Evolutionary conservation across 305 asterid species (phyloP).

Genomic region (Plantago lanceolata): DNA sequence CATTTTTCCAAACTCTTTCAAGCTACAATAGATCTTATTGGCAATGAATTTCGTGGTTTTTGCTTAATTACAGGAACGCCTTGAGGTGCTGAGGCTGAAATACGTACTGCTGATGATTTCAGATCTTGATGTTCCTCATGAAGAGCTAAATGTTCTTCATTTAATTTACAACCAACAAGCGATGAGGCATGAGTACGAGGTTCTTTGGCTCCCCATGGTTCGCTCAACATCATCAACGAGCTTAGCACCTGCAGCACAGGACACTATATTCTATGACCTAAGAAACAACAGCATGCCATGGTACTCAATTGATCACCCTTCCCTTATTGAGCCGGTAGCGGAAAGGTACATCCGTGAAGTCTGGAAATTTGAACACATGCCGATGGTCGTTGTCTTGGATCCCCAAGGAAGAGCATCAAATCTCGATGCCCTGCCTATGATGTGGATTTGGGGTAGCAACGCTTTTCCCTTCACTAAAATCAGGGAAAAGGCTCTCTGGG

Average conservation of each 20-base stretch:
- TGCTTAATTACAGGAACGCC: constrained; percentile 39
- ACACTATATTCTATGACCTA: constrained; percentile 37
- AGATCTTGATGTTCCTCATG: constrained; percentile 61
- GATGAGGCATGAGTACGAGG: constrained; percentile 62
- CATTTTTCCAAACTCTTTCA: not conserved
- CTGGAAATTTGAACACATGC: constrained; percentile 62
- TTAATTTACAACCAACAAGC: constrained; percentile 52
- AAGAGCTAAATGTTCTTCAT: constrained; percentile 68
- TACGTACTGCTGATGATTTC: constrained; percentile 68
- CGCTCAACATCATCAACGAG: constrained; percentile 33
- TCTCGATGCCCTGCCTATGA: constrained; percentile 69
- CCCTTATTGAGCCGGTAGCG: constrained; percentile 58
- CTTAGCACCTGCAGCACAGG: constrained; percentile 4
- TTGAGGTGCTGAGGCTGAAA: constrained; percentile 56
- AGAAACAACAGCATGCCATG: constrained; percentile 69
- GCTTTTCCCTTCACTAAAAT: constrained; percentile 73
- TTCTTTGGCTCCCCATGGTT: constrained; percentile 73
- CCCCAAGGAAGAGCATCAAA: constrained; percentile 67
- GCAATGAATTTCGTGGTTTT: not conserved
- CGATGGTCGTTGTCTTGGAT: constrained; percentile 74
- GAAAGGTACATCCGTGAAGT: constrained; percentile 50
- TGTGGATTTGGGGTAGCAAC: constrained; percentile 84
- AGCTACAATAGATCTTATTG: not conserved
- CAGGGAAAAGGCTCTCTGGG: constrained; percentile 59
- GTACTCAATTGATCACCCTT: constrained; percentile 70